These are phyloP conservation scores for Cinchona pubescens DNA, from an alignment of 257 asterid species.

Conservation along the genomic window DNA sequence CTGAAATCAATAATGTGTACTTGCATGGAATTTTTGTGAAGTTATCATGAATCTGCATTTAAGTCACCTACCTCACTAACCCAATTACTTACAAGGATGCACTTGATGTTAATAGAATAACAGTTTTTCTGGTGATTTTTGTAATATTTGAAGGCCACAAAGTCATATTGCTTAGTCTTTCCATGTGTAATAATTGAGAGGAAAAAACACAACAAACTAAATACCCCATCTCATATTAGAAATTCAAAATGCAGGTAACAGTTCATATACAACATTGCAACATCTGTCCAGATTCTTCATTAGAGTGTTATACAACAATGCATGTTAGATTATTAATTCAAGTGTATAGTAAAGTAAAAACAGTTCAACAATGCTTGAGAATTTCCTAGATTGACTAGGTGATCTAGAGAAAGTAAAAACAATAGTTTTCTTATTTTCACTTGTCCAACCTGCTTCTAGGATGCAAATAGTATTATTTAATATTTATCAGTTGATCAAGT, in stretches of 20 bases:
- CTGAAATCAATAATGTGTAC: constrained; percentile 8
- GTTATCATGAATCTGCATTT: constrained; percentile 15
- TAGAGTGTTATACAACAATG: background rate
- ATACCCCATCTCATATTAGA: background rate
- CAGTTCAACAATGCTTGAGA: too few relatives aligned
- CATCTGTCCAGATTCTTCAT: background rate
- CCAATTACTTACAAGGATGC: constrained; percentile 1
- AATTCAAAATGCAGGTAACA: background rate
- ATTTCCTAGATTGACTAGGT: background rate
- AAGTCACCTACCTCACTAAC: background rate
- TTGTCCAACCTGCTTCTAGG: too few relatives aligned
- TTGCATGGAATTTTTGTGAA: constrained; percentile 16
- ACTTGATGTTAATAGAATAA: constrained; percentile 6
- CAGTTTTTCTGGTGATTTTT: background rate
- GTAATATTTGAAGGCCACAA: background rate
- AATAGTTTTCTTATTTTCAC: too few relatives aligned
- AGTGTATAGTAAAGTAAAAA: background rate
- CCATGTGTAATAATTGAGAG: background rate
- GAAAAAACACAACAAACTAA: background rate
- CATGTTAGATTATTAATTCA: background rate
- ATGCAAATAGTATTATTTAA: too few relatives aligned
- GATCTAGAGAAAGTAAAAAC: background rate
- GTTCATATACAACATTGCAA: background rate
- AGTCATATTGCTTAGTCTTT: background rate
- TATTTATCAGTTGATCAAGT: too few relatives aligned